Evolutionary conservation across 2,329 filamentous ascomycete genomes (phyloP), one percentile per base, ranked within the genome.

Genomic region (Penicillium sp.): DNA sequence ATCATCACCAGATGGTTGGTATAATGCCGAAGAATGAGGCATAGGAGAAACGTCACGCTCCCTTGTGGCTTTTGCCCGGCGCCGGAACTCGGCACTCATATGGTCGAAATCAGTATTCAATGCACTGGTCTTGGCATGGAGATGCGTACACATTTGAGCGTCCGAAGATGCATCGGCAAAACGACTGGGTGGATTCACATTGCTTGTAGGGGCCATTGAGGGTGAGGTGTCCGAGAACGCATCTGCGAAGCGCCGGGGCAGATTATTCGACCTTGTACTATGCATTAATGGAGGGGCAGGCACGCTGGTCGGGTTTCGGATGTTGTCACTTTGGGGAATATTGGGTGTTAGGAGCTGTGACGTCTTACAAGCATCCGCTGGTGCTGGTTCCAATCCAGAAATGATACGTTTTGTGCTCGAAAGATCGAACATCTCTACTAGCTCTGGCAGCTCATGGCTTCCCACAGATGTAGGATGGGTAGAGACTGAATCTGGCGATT

Each of bases 11-110:
- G 55, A 76, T 71, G 45, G 75, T 70, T 84, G 81, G 5, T 81
- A 80, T 10, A 91, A 74, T 56, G 87, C 88, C 7, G 86, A 85
- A 0, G 86, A 78, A 1, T 86, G 81, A 3, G 88, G 88, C 58
- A 91, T 79, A 0, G 88, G 87, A 0, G 88, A 88, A 8, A 88
- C 76, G 9, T 82, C 81, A 36, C 84, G 82, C 55, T 81, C 78
- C 54, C 80, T 77, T 2, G 79, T 76, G 14, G 81, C 78, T 7
- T 83, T 85, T 2, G 82, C 79, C 25, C 85, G 82, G 44, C 84
- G 77, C 44, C 82, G 80, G 44, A 81, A 69, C 33, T 69, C 66
- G 6, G 62, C 40, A 46, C 69, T 73, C 59, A 70, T 71, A 31
- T 66, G 67, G 35, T 62, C 56, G 14, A 69, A 61, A 40, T 71